Conservation (phyloP, 257 asterid genomes). For the Apocynum venetum region DNA sequence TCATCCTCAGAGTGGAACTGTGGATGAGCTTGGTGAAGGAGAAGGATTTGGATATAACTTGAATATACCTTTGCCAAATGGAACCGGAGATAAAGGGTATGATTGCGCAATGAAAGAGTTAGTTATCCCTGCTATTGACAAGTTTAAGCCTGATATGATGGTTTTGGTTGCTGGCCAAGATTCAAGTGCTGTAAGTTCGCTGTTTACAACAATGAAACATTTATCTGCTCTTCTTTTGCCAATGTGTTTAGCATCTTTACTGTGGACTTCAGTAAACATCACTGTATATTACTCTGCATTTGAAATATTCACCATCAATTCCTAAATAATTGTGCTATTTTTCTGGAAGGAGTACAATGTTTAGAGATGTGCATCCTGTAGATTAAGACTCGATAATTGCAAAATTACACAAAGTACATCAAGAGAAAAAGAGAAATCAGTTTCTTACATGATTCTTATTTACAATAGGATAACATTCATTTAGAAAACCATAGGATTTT, state of each 20-base stretch:
- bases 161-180: slow-evolving; percentile 88
- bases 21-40: slow-evolving; percentile 83
- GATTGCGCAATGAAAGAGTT: slow-evolving; percentile 49
- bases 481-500: background rate
- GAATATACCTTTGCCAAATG: slow-evolving; percentile 88
- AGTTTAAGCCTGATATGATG: slow-evolving; percentile 65
- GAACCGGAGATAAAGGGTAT: slow-evolving; percentile 82
- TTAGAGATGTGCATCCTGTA: background rate
- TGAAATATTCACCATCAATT: background rate
- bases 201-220: background rate
- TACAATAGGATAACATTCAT: background rate
- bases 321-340: background rate
- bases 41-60: slow-evolving; percentile 77
- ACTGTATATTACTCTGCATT: background rate
- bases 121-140: slow-evolving; percentile 62
- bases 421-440: background rate
- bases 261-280: background rate
- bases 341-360: background rate
- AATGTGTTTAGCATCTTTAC: background rate
- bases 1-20: slow-evolving; percentile 73
- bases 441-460: background rate
- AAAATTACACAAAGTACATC: background rate
- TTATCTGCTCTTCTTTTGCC: background rate
- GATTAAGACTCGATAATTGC: background rate
- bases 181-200: slow-evolving; percentile 80